Evolutionary conservation across 2,329 filamentous ascomycete species (phyloP), one percentile per base, ranked within the genome.

Genomic region (Scedosporium aurantiacum): DNA sequence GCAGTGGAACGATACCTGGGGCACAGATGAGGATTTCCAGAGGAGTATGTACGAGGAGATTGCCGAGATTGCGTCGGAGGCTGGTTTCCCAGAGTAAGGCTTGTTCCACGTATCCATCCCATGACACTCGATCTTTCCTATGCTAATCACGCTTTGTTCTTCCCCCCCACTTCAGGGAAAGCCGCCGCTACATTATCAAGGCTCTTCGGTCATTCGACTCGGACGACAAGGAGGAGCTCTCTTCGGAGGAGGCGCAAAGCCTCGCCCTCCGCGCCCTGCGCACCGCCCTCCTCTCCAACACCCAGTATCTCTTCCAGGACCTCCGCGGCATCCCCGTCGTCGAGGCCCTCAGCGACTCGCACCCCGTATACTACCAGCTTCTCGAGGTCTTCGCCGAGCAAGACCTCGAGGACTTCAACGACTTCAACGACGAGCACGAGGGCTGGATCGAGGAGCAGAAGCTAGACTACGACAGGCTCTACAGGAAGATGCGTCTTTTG

Each of bases 301-400:
- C 75, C 59, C 78, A 82, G 72, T 90, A 86, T 76, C 82, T 85
- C 72, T 91, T 90, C 79, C 84, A 88, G 73, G 91, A 93, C 63
- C 84, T 97, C 58, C 87, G 91, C 67, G 88, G 85, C 64, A 87
- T 95, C 68, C 82, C 89, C 70, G 87, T 88, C 66, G 85, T 99
- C 65, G 91, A 97, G 76, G 89, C 90, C 16, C 86, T 99, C 58
- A 85, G 86, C 72, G 88, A 93, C 70, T 90, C 89, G 59, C 89
- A 97, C 71, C 84, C 89, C 63, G 81, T 89, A 66, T 90, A 93
- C 76, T 92, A 90, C 69, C 91, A 97, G 76, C 84, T 99, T 43
- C 88, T 99, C 62, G 92, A 97, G 70, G 90, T 97, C 70, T 97
- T 97, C 76, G 89, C 90, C 67, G 89, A 94, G 70, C 92, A 97